These are phyloP conservation scores for Lasiosphaeriaceae sp. DNA, from an alignment of 495 filamentous ascomycete genomes.

Conservation along the genomic window DNA sequence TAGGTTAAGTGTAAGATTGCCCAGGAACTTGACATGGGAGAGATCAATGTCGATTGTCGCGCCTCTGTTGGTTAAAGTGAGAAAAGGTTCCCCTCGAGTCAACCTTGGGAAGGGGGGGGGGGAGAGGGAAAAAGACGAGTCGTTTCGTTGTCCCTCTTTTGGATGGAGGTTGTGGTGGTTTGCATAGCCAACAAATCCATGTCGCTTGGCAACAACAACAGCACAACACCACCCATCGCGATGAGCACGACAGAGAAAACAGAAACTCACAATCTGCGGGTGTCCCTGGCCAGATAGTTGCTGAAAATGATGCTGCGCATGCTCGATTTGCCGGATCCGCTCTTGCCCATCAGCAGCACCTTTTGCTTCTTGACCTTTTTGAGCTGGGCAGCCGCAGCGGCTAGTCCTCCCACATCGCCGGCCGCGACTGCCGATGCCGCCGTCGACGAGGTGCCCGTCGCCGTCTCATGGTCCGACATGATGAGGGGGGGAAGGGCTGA, in stretches of 20 bases:
- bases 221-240: too few relatives aligned
- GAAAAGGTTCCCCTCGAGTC: background rate
- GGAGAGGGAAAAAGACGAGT: too few relatives aligned
- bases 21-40: conserved; percentile 95
- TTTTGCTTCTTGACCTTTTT: conserved; percentile 61
- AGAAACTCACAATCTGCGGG: conserved; percentile 63
- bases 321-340: conserved; percentile 97
- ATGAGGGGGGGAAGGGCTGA: background rate
- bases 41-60: conserved; percentile 99
- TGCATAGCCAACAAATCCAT: background rate
- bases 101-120: background rate
- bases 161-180: too few relatives aligned
- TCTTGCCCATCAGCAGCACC: conserved; percentile 76
- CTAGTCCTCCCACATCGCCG: background rate
- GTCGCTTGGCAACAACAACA: too few relatives aligned
- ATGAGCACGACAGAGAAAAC: background rate
- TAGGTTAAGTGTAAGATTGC: conserved; percentile 91
- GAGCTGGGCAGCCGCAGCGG: conserved; percentile 30
- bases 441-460: background rate
- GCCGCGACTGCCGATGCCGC: background rate
- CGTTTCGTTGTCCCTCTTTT: too few relatives aligned
- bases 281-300: conserved; percentile 97
- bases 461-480: background rate
- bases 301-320: conserved; percentile 98
- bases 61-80: conserved; percentile 42